Evolutionary conservation across 805 yeast species (phyloP).

Genomic region (Candida saitoana): DNA sequence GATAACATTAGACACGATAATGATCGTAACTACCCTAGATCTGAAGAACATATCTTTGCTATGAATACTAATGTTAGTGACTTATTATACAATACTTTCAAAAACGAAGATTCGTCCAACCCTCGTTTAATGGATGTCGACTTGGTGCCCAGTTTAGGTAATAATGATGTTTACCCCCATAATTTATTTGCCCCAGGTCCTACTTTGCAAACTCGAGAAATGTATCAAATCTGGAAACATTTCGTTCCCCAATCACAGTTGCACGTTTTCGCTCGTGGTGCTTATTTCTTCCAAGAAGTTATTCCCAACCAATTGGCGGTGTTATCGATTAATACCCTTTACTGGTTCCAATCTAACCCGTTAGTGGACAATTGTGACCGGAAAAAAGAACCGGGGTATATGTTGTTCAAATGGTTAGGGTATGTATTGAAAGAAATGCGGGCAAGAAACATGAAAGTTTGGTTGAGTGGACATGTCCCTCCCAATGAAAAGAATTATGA

Average conservation of each 20-base stretch:
- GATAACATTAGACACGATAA: constrained; percentile 84
- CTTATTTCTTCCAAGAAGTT: constrained; percentile 71
- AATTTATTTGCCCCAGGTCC: constrained; percentile 84
- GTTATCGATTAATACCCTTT: constrained; percentile 72
- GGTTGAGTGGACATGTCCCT: constrained; percentile 88
- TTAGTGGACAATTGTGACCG: constrained; percentile 75
- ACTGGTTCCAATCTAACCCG: constrained; percentile 72
- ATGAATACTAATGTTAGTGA: constrained; percentile 59
- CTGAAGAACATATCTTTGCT: constrained; percentile 65
- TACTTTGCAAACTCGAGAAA: constrained; percentile 77
- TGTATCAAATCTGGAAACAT: constrained; percentile 67
- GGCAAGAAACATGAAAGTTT: constrained; percentile 71
- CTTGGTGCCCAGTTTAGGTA: constrained; percentile 73
- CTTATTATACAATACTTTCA: constrained; percentile 49
- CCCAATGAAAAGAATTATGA: constrained; percentile 78
- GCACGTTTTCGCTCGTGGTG: constrained; percentile 71
- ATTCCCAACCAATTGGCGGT: constrained; percentile 77
- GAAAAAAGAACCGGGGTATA: constrained; percentile 75
- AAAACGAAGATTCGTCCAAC: constrained; percentile 41
- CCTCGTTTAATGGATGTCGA: constrained; percentile 43
- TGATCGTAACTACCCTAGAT: constrained; percentile 70
- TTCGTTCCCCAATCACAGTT: constrained; percentile 75
- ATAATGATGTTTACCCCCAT: constrained; percentile 88
- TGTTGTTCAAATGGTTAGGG: constrained; percentile 74
- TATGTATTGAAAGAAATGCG: constrained; percentile 69